Evolutionary conservation across 306 rosid genomes (phyloP), one percentile per base, ranked within the genome.

Genomic region (Adenanthera pavonina): DNA sequence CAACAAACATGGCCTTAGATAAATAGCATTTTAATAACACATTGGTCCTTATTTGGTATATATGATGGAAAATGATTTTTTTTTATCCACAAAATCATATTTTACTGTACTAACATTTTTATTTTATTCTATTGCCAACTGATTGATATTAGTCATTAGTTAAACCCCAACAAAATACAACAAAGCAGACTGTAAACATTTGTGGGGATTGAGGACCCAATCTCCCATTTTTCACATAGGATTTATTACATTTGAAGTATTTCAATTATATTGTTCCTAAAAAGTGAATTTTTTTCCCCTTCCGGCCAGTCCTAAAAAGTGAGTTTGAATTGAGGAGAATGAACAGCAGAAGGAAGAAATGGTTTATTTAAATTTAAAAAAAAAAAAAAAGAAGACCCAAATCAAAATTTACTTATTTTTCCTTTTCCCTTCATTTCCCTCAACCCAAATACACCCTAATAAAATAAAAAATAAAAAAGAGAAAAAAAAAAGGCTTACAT

Each of bases 401-500:
- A 61, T 13, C 15, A 33, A 33, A 61, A 60, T 25, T 30, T 30
- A 25, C 30, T 12, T 30, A 11, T 30, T 30, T 6, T 59, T 8
- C 30, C 12, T 3, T 8, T 46, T 46, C 49, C 2, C 13, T 46
- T 11, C 49, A 9, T 46, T 46, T 7, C 10, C 48, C 48, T 7
- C 49, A 46, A 46, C 49, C 49, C 49, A 8, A 8, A 46, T 11
- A 46, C 8, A 2, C 49, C 49, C 53, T 49, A 13, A 13, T 2
- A 30, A 59, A 44, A 44, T 8, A 8, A 36, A 6, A 38, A 84
- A 79, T 54, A n/a, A 49, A 19, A 19, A 10, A 0, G 1, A n/a
- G 3, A 10, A 7, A 0, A 19, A 10, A 33, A 75, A 74, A 82
- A 33, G 59, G 67, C 94, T 92, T 91, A 95, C 98, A 87, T 76